phyloP scores from a whole-genome alignment of 202 grass and related monocot genomes.

The Hordeum pubiflorum region DNA sequence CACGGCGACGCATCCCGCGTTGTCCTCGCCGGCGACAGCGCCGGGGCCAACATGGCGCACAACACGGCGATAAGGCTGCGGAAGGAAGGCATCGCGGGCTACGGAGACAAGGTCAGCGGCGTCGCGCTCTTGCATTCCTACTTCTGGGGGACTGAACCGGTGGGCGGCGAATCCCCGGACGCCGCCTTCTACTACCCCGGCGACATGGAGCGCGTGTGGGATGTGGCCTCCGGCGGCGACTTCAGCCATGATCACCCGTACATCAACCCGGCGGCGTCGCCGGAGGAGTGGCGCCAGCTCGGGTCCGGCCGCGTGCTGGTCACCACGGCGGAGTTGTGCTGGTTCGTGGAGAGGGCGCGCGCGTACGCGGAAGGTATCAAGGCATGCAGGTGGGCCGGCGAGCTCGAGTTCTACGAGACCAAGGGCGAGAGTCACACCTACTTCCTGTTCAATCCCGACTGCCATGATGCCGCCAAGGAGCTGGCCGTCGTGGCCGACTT shows the following conservation, averaged over 20 bases:
- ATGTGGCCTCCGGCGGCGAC: conserved; percentile 34
- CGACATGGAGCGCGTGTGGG: conserved; percentile 41
- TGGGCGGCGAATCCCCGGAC: conserved; percentile 31
- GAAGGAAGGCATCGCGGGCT: conserved; percentile 11
- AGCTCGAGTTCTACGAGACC: conserved; percentile 59
- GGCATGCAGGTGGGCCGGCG: conserved; percentile 47
- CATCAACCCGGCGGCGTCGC: neutral
- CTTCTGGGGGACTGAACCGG: conserved; percentile 61
- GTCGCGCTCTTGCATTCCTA: conserved; percentile 51
- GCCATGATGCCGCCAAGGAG: conserved; percentile 49
- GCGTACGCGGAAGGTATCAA: neutral
- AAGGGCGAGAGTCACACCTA: conserved; percentile 56
- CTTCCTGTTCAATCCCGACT: conserved; percentile 47
- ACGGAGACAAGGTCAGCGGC: neutral
- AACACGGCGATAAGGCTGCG: conserved; percentile 33
- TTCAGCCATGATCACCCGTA: conserved; percentile 15
- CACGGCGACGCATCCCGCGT: neutral
- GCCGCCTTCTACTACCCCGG: conserved; percentile 1
- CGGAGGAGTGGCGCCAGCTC: conserved; percentile 35
- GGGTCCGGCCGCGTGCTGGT: conserved; percentile 51
- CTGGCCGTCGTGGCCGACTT: conserved; percentile 46
- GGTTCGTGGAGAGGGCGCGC: conserved; percentile 53
- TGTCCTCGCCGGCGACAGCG: neutral
- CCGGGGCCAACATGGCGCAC: conserved; percentile 57
- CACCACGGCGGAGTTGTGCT: conserved; percentile 50